Percentiles rank a stretch among this genome's conserved stretches.
Conservation (phyloP, 805 yeast species). For the Yamadazyma paraphyllophila region DNA sequence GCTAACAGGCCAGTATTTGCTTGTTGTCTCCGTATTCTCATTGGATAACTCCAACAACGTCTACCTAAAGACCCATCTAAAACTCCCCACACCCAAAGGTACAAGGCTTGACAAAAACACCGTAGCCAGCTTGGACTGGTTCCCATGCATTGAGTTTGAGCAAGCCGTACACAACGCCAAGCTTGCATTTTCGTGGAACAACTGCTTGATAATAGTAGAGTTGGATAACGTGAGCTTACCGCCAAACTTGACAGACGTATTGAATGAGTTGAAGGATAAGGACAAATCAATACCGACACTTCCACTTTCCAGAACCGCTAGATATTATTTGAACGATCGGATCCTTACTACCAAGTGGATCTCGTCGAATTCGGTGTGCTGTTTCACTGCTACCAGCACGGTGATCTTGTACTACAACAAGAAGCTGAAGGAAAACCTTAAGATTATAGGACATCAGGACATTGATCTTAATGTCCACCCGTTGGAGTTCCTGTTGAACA, state of each 20-base stretch:
- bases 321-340: neutral
- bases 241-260: constrained; percentile 20
- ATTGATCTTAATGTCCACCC: neutral
- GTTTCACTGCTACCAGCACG: constrained; percentile 7
- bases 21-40: constrained; percentile 50
- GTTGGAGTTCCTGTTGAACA: constrained; percentile 2
- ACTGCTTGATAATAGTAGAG: constrained; percentile 55
- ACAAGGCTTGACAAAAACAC: neutral
- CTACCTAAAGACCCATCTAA: constrained; percentile 48
- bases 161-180: constrained; percentile 31
- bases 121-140: constrained; percentile 52
- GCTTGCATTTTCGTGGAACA: constrained; percentile 71
- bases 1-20: constrained; percentile 49
- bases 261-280: constrained; percentile 35
- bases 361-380: constrained; percentile 25
- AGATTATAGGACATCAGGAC: constrained; percentile 1
- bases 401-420: neutral
- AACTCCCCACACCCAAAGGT: constrained; percentile 28
- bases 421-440: neutral
- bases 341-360: constrained; percentile 51
- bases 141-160: constrained; percentile 45
- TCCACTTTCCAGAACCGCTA: constrained; percentile 16
- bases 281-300: constrained; percentile 33
- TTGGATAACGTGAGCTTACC: constrained; percentile 39
- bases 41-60: constrained; percentile 36